Evolutionary conservation across 2,329 filamentous ascomycete genomes (phyloP).

Genomic region (Fusarium sp.): DNA sequence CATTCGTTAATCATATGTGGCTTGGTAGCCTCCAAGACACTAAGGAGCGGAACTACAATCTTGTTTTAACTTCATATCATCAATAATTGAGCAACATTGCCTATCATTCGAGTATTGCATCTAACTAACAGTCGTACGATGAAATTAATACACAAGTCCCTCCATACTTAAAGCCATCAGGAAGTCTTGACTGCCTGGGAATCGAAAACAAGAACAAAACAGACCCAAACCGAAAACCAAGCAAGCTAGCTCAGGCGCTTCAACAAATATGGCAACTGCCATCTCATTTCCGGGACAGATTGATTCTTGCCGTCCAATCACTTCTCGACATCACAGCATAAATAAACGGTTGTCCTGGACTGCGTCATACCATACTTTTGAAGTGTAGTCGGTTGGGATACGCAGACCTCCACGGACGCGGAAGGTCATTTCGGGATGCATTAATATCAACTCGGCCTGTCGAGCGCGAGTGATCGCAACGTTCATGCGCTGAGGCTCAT

Average conservation of each 20-base stretch:
- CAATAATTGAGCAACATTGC: background rate
- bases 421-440: slow-evolving; percentile 55
- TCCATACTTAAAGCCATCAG: background rate
- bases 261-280: slow-evolving; percentile 1
- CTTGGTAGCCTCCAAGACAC: slow-evolving; percentile 15
- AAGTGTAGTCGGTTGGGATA: slow-evolving; percentile 43
- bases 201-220: slow-evolving; percentile 5
- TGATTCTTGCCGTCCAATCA: background rate
- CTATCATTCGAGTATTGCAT: slow-evolving; percentile 12
- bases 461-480: slow-evolving; percentile 60
- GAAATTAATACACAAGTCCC: background rate
- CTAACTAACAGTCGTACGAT: background rate
- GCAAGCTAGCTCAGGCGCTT: slow-evolving; percentile 12
- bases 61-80: slow-evolving; percentile 36
- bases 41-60: slow-evolving; percentile 5
- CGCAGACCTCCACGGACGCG: slow-evolving; percentile 12
- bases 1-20: slow-evolving; percentile 14
- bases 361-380: slow-evolving; percentile 52
- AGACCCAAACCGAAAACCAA: slow-evolving; percentile 23
- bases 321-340: slow-evolving; percentile 19
- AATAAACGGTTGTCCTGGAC: slow-evolving; percentile 39
- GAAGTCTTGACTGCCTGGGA: background rate
- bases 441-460: slow-evolving; percentile 60
- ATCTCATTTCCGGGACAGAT: background rate
- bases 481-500: slow-evolving; percentile 59